Evolutionary conservation across 148 eudicot species (phyloP), one percentile per base, ranked within the genome.

Genomic region (Oxyria digyna): DNA sequence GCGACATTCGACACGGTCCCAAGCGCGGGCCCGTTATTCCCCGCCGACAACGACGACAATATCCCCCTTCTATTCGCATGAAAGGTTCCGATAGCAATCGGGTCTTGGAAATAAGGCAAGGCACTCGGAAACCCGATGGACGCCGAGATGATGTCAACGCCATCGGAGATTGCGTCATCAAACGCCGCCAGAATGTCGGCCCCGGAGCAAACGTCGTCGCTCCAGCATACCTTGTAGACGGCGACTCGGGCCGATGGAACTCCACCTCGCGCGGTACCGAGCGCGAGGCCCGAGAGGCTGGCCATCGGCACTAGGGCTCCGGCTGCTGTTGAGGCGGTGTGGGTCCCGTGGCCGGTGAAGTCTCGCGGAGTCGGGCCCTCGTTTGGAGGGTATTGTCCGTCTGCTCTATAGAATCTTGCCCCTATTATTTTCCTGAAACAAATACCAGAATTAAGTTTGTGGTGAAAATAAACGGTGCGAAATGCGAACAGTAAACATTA

Each of bases 131-230:
- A 10, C 12, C 66, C 66, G 18, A 62, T 0, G 8, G 66, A 62
- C 17, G 37, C 37, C 20, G 66, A 62, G 33, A 62, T 62, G 17
- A 62, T 62, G 38, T 62, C 66, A 5, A 62, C 66, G 6, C 90
- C 91, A 69, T 88, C 90, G 4, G 84, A 83, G 21, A 88, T 78
- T 0, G 87, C 90, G 52, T 85, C 82, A 33, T 85, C 87, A 54
- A 81, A 85, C 0, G 79, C 95, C 0, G 82, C 80, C 9, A 88
- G 2, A 1, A 84, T 46, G 14, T 71, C 46, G 0, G 45, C 26
- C 0, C 24, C 76, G 0, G 3, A 0, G 55, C 95, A 88, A 0
- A 71, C 0, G 0, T 1, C 0, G n/a, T 33, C 67, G 29, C 84
- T 49, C 55, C 55, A 49, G 9, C 66, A 85, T 3, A 74, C 82